These are phyloP conservation scores for Sporobolomyces roseus DNA, from an alignment of 768 basidiomycete genomes.

Conservation along the genomic window DNA sequence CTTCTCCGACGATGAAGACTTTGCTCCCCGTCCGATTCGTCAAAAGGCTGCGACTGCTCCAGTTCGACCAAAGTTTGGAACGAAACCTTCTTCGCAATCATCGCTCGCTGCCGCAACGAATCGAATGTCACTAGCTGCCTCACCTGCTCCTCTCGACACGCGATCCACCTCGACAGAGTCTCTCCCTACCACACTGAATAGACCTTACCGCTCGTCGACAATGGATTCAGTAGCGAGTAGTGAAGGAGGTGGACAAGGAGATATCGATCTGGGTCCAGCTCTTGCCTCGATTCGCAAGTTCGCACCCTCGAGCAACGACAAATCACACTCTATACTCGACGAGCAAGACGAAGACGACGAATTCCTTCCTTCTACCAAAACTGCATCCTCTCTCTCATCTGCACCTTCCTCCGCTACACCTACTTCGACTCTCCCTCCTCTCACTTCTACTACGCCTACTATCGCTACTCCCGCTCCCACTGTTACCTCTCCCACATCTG, in stretches of 20 bases:
- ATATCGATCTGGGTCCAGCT: slow-evolving; percentile 38
- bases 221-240: not conserved
- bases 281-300: slow-evolving; percentile 39
- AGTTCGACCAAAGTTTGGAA: not conserved
- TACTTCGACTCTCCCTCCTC: not conserved
- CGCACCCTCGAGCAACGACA: slow-evolving; percentile 18
- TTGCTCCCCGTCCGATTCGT: not conserved
- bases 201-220: not conserved
- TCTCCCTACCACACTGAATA: not conserved
- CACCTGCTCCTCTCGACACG: not conserved
- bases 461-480: not conserved
- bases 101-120: not conserved
- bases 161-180: not conserved
- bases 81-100: not conserved
- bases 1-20: slow-evolving; percentile 32
- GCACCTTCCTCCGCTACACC: not conserved
- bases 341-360: slow-evolving; percentile 18
- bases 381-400: not conserved
- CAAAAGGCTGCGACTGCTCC: not conserved
- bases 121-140: not conserved
- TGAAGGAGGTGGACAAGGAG: slow-evolving; percentile 23
- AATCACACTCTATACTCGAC: not conserved
- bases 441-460: not conserved
- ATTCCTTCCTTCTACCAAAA: slow-evolving; percentile 3
- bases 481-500: not conserved